These are phyloP conservation scores for Adansonia grandidieri DNA, from an alignment of 441 rosid species.

Conservation along the genomic window DNA sequence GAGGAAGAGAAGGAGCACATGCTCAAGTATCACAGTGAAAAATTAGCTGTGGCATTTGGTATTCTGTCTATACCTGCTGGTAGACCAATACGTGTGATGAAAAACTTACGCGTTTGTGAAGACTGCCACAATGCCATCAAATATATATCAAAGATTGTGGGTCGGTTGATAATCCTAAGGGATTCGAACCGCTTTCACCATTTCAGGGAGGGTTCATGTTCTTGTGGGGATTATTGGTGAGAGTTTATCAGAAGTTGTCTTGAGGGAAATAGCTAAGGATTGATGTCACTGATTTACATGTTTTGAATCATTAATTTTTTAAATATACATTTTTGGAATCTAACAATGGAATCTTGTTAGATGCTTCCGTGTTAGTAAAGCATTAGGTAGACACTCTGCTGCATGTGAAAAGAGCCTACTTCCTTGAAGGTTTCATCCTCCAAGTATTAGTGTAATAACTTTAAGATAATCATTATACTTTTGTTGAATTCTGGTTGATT, in stretches of 20 bases:
- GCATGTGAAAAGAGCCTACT: not conserved
- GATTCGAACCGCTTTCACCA: slow-evolving; percentile 61
- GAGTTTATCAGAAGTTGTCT: slow-evolving; percentile 1
- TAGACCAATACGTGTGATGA: slow-evolving; percentile 58
- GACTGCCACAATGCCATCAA: slow-evolving; percentile 60
- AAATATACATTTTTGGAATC: too few species aligned
- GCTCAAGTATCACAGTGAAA: slow-evolving; percentile 59
- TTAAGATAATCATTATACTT: not conserved
- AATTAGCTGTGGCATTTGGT: slow-evolving; percentile 55
- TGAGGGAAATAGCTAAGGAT: not conserved
- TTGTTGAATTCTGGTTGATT: slow-evolving; percentile 1
- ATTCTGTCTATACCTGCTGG: slow-evolving; percentile 46
- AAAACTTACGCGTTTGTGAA: slow-evolving; percentile 58
- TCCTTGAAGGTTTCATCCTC: not conserved
- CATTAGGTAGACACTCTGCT: slow-evolving; percentile 8
- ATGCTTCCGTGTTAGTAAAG: not conserved
- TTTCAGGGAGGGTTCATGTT: slow-evolving; percentile 54
- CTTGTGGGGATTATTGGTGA: slow-evolving; percentile 61
- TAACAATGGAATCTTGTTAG: slow-evolving; percentile 9
- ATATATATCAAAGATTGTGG: slow-evolving; percentile 47
- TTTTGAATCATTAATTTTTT: not conserved
- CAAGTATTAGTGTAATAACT: not conserved
- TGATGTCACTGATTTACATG: not conserved
- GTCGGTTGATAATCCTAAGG: slow-evolving; percentile 53
- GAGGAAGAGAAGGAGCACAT: slow-evolving; percentile 62